phyloP scores from a whole-genome alignment of 2,329 filamentous ascomycete genomes.

The Diaporthe vaccinii region DNA sequence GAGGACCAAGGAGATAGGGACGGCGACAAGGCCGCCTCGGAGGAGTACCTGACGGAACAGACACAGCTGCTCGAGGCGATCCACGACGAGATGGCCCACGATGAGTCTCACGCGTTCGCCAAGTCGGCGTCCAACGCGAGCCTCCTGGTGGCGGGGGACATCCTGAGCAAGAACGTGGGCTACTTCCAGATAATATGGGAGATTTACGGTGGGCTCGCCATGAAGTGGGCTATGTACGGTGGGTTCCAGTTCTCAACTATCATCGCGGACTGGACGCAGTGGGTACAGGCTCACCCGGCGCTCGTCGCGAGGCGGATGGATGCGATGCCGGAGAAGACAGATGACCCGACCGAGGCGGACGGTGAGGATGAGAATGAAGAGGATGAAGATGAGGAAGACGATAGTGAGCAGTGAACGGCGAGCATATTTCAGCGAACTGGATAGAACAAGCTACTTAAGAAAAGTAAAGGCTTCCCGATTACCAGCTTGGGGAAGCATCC shows the following conservation, averaged over 20 bases:
- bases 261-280: slow-evolving; percentile 81
- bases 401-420: not conserved
- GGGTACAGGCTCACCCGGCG: slow-evolving; percentile 54
- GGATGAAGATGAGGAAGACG: not conserved
- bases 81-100: slow-evolving; percentile 76
- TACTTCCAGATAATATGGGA: slow-evolving; percentile 51
- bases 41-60: slow-evolving; percentile 60
- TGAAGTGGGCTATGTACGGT: slow-evolving; percentile 35
- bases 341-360: not conserved
- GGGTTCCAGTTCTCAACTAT: slow-evolving; percentile 61
- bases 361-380: not conserved
- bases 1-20: not conserved
- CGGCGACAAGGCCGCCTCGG: slow-evolving; percentile 52
- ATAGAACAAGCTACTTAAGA: not conserved
- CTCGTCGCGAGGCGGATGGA: slow-evolving; percentile 32
- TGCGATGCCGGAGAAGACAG: slow-evolving; percentile 1
- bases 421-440: not conserved
- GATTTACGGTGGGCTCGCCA: slow-evolving; percentile 66
- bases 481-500: too few species aligned
- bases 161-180: slow-evolving; percentile 64
- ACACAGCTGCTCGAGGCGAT: slow-evolving; percentile 74
- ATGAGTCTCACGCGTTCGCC: slow-evolving; percentile 77
- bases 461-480: not conserved
- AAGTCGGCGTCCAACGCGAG: slow-evolving; percentile 81
- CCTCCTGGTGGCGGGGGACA: slow-evolving; percentile 73